Base-by-base conservation (phyloP, 2,329 filamentous ascomycete genomes). In the Colletotrichum eremochloae region DNA sequence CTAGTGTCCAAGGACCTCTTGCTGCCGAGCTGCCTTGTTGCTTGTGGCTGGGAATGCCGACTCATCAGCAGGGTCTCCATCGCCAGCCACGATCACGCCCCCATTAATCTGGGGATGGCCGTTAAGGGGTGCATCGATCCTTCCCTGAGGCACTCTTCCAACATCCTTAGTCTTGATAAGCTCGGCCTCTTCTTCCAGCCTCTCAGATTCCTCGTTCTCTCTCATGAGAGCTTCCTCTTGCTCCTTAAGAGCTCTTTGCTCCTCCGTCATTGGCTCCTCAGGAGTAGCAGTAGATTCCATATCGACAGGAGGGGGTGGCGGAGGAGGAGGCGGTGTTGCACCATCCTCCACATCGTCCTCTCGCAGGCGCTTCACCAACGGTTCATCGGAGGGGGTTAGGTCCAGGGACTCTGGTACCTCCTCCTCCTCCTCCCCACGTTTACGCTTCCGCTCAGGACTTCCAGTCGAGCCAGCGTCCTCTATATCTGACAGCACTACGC, bases 401-500 rank as follows among this genome's bases (percentile, higher is more conserved):
- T 81, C 83, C 1, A 84, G 82, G 38, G 86, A 86, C 20, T 82
- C 84, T 46, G 75, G 76, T 6, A 78, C 77, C n/a, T 83, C 84
- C 24, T 24, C 24, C 24, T 24, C 24, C 6, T 85, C 84, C 12
- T 85, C 84, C 9, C 85, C 84, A 60, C 91, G 87, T 80, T 94
- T 94, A 12, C 92, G 88, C 80, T 94, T 94, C 61, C 88, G 83
- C 36, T 88, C 86, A 36, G 84, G 80, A 66, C 86, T 86, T 50
- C 81, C 82, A 5, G 87, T 85, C 3, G 85, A 85, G 31, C 77
- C 81, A 33, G 75, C 75, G 57, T 84, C 81, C 73, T 86, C 86
- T n/a, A 83, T 81, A 69, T 88, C 86, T 31, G 81, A 83, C 63
- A 84, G 78, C 11, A 76, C 75, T 18, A 79, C 77, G 53, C 83